Percentiles rank a stretch among this genome's conserved stretches.
phyloP scores from a whole-genome alignment of 2,329 filamentous ascomycete species.

The Epichloe aotearoae region DNA sequence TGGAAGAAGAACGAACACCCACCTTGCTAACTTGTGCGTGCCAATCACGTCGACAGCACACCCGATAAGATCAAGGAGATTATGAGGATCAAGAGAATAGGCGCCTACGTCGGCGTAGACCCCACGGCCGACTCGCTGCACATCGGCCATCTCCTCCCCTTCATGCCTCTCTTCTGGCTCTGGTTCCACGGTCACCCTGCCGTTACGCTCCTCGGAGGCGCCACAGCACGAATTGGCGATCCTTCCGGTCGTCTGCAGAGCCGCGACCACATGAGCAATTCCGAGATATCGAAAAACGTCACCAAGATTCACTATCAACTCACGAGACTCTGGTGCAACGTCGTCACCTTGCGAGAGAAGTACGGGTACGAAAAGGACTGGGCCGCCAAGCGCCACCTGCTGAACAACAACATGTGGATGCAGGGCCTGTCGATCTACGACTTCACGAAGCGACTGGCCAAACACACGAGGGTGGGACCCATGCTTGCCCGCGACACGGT shows the following conservation, averaged over 20 bases:
- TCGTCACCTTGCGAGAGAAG: constrained; percentile 49
- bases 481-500: constrained; percentile 89
- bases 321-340: constrained; percentile 60
- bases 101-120: constrained; percentile 70
- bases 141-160: constrained; percentile 64
- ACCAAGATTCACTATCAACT: constrained; percentile 57
- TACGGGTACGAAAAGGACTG: constrained; percentile 51
- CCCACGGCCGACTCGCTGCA: constrained; percentile 71
- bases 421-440: constrained; percentile 58
- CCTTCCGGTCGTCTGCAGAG: constrained; percentile 56
- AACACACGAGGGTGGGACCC: constrained; percentile 62
- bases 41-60: constrained; percentile 19
- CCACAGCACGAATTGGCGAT: constrained; percentile 67
- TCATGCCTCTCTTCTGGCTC: constrained; percentile 79
- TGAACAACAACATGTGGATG: constrained; percentile 82
- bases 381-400: constrained; percentile 52
- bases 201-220: constrained; percentile 56
- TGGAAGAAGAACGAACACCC: neutral
- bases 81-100: constrained; percentile 52
- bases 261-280: constrained; percentile 38
- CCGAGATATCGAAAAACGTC: constrained; percentile 48
- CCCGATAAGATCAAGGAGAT: constrained; percentile 45
- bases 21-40: constrained; percentile 1
- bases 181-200: constrained; percentile 61
- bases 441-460: constrained; percentile 61